phyloP scores from a whole-genome alignment of 129 eudicot genomes.

The Artemisia annua region DNA sequence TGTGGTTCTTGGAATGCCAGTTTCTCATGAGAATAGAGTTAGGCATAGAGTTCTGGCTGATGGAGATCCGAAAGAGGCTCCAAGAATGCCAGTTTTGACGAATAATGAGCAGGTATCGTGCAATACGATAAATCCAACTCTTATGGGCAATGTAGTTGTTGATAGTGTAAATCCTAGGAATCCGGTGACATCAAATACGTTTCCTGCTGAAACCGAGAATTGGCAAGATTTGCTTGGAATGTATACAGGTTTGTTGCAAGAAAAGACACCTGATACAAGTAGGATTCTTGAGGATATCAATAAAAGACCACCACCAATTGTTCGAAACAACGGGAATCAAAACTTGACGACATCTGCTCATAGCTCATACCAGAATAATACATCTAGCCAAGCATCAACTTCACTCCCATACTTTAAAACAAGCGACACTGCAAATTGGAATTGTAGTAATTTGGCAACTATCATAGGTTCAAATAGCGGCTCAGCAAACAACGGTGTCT shows the following conservation, averaged over 20 bases:
- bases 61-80: constrained; percentile 15
- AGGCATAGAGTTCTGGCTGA: constrained; percentile 1
- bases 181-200: constrained; percentile 33
- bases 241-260: constrained; percentile 49
- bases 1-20: constrained; percentile 21
- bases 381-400: constrained; percentile 9
- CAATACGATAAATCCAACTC: not conserved
- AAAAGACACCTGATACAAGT: constrained; percentile 10
- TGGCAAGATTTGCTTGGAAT: constrained; percentile 60
- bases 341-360: constrained; percentile 12
- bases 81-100: not conserved
- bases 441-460: constrained; percentile 34
- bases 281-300: constrained; percentile 19
- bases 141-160: not conserved
- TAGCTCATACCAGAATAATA: not conserved
- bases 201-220: constrained; percentile 26
- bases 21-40: constrained; percentile 18
- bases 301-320: constrained; percentile 16
- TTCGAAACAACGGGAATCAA: constrained; percentile 22
- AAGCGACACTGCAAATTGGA: constrained; percentile 32
- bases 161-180: constrained; percentile 24
- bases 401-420: constrained; percentile 3
- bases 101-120: constrained; percentile 1
- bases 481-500: constrained; percentile 17
- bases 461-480: constrained; percentile 19